Base-by-base conservation (phyloP, 2,329 filamentous ascomycete species). In the Nakataea oryzae region DNA sequence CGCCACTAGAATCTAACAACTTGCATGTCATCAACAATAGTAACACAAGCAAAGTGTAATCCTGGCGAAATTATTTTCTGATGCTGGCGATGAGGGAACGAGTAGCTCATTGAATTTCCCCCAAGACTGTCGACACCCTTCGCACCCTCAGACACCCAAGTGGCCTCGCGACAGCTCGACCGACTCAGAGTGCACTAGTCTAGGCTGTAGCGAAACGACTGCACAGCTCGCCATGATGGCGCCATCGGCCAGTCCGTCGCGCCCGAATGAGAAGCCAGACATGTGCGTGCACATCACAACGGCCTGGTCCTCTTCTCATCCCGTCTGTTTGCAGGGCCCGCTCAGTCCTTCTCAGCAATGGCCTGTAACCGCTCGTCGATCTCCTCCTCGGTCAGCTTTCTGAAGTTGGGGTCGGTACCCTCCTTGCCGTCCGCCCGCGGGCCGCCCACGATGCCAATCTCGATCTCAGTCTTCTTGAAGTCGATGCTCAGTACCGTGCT, bases 381-480 rank as follows among this genome's bases (percentile, higher is more conserved):
- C 85, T 99, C 93, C 47, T 97, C 93, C 78, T 97, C 93, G 32
- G 90, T 96, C 76, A 99, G 83, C 69, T 87, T 89, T 74, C 93
- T 87, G 83, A 99, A 99, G 65, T 81, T 81, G 59, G 88, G 77
- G 70, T 91, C 84, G 66, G 88, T 89, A 67, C 91, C 91, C 74
- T 96, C 90, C 77, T 90, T 83, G 68, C 93, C 93, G 72, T 96
- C 91, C 63, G 81, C 78, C 70, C 86, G 84, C 63, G 93, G 93
- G 32, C 92, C 93, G 67, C 95, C 95, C 62, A 97, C 95, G 72
- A 99, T 93, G 66, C 95, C 95, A 77, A 99, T 91, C 80, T 99
- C 95, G 74, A 99, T 88, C 81, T 99, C 95, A 70, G 90, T 90
- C 83, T 97, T 97, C 86, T 99, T 99, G 83, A 99, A 99, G 76